Evolutionary conservation across 129 eudicot genomes (phyloP).

Genomic region (Flaveria brownii): DNA sequence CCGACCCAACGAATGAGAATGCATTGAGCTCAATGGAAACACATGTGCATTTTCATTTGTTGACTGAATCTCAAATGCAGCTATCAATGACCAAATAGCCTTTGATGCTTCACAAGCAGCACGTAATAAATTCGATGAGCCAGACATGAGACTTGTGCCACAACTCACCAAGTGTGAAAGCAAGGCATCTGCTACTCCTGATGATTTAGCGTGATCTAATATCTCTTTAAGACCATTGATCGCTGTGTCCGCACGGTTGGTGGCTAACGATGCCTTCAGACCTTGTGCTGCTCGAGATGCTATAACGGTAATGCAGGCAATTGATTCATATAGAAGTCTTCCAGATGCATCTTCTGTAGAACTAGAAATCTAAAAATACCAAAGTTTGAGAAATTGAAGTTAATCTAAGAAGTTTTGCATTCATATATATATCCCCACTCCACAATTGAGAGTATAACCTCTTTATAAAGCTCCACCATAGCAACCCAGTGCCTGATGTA

Average conservation of each 20-base stretch:
- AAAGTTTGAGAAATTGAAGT: constrained; percentile 23
- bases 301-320: constrained; percentile 71
- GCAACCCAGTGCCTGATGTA: constrained; percentile 78
- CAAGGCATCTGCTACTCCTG: constrained; percentile 60
- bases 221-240: constrained; percentile 56
- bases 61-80: constrained; percentile 67
- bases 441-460: constrained; percentile 48
- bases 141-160: constrained; percentile 86
- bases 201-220: constrained; percentile 70
- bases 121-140: constrained; percentile 68
- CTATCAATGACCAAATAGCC: constrained; percentile 82
- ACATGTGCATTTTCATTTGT: constrained; percentile 38
- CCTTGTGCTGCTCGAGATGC: constrained; percentile 62
- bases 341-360: constrained; percentile 68
- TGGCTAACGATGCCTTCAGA: constrained; percentile 53
- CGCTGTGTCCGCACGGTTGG: constrained; percentile 44
- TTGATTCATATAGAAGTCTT: constrained; percentile 67
- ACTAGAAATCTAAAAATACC: constrained; percentile 52
- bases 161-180: constrained; percentile 64
- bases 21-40: constrained; percentile 65
- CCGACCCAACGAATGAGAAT: constrained; percentile 46
- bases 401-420: constrained; percentile 8
- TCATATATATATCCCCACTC: not conserved
- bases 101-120: constrained; percentile 92
- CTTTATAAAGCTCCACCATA: constrained; percentile 61